Evolutionary conservation across 2,329 filamentous ascomycete species (phyloP).

Genomic region (Penicillium corylophilum): DNA sequence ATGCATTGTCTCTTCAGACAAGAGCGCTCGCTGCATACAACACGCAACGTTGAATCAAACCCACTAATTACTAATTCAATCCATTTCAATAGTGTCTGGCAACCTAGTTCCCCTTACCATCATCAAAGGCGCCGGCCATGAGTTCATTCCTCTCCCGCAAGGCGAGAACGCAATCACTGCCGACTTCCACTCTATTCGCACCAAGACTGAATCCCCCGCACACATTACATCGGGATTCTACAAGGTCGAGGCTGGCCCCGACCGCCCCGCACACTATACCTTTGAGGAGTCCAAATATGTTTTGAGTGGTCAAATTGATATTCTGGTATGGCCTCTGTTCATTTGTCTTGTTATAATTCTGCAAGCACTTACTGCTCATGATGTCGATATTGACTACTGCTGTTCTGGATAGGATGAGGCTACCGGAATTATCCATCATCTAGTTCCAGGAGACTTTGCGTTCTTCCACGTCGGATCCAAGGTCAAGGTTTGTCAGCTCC

Average conservation of each 20-base stretch:
- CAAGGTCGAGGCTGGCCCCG: conserved; percentile 25
- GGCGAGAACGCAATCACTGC: conserved; percentile 26
- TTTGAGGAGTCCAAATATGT: conserved; percentile 29
- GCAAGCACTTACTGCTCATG: background rate
- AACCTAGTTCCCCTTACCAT: conserved; percentile 23
- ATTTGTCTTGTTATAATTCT: background rate
- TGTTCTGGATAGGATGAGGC: conserved; percentile 13
- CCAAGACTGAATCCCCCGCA: conserved; percentile 22
- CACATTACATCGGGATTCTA: conserved; percentile 26
- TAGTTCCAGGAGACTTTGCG: conserved; percentile 18
- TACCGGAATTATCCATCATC: conserved; percentile 17
- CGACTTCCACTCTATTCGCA: conserved; percentile 27
- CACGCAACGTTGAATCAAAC: background rate
- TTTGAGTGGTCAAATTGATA: conserved; percentile 25
- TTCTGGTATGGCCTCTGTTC: conserved; percentile 17
- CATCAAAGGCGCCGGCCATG: conserved; percentile 27
- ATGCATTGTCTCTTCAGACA: background rate
- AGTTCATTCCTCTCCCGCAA: conserved; percentile 23
- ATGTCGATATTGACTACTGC: background rate
- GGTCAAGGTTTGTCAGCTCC: conserved; percentile 17
- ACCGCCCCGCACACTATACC: conserved; percentile 21
- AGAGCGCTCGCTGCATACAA: background rate
- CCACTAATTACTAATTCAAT: background rate
- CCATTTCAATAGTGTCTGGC: conserved; percentile 15
- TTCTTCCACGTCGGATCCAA: conserved; percentile 21